A percentile compares a stretch with the other conserved stretches of the same genome.
phyloP scores from a whole-genome alignment of 163 green algal species.

The Scenedesmus sp. region DNA sequence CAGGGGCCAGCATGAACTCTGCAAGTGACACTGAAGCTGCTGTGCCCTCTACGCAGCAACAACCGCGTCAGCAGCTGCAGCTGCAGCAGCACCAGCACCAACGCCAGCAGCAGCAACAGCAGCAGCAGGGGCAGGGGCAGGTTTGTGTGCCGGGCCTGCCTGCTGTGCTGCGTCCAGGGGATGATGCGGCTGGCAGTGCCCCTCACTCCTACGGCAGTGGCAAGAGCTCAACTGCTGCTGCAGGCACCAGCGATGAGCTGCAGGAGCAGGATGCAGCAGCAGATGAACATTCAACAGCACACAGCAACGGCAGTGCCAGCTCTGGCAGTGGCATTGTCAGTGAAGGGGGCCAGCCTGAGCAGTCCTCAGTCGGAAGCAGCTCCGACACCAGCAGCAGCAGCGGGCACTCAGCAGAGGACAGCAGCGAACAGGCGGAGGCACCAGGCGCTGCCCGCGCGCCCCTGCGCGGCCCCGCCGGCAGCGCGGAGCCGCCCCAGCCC shows the following conservation, averaged over 20 bases:
- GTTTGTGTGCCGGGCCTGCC: background rate
- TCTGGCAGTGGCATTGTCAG: background rate
- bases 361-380: background rate
- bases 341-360: background rate
- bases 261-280: background rate
- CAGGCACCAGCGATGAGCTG: background rate
- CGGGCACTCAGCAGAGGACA: background rate
- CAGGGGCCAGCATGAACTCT: background rate
- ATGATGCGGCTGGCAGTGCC: background rate
- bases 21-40: background rate
- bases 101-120: constrained; percentile 23
- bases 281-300: background rate
- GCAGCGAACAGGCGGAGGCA: background rate
- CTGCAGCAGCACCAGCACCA: constrained; percentile 10
- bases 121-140: constrained; percentile 8
- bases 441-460: background rate
- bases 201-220: background rate
- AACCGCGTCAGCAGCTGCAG: background rate
- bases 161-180: background rate
- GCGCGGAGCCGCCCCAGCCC: background rate
- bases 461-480: background rate
- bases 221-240: background rate
- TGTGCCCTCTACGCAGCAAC: background rate
- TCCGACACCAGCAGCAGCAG: background rate
- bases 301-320: background rate